Conservation (phyloP, 441 rosid genomes). For the Melianthus villosus region DNA sequence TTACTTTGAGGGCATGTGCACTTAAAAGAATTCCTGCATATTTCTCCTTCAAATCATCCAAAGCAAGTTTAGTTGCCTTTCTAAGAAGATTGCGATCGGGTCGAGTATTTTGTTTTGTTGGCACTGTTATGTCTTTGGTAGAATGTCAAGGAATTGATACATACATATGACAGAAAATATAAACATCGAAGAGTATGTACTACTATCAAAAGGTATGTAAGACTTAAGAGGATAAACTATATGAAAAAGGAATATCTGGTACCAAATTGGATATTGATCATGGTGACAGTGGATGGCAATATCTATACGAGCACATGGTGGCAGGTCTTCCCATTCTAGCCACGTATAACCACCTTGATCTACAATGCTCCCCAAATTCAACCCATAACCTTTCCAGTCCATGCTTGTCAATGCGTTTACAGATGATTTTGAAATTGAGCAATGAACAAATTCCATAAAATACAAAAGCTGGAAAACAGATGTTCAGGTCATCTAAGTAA, state of each 20-base stretch:
- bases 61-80: slow-evolving; percentile 46
- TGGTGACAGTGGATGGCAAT: slow-evolving; percentile 55
- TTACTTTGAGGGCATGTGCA: slow-evolving; percentile 55
- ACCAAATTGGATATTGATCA: slow-evolving; percentile 35
- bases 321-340: slow-evolving; percentile 55
- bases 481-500: background rate
- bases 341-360: slow-evolving; percentile 30
- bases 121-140: slow-evolving; percentile 15
- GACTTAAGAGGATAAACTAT: no score
- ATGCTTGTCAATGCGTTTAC: slow-evolving; percentile 39
- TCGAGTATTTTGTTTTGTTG: slow-evolving; percentile 24
- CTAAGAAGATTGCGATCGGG: slow-evolving; percentile 32
- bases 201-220: no score
- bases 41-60: slow-evolving; percentile 67
- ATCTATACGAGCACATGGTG: slow-evolving; percentile 28
- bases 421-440: slow-evolving; percentile 27
- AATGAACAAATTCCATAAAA: slow-evolving; percentile 50
- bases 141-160: slow-evolving; percentile 26
- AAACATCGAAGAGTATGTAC: no score
- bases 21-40: slow-evolving; percentile 54
- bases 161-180: slow-evolving; percentile 1
- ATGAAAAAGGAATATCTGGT: background rate
- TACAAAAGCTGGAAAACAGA: slow-evolving; percentile 40
- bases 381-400: slow-evolving; percentile 78
- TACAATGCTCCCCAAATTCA: slow-evolving; percentile 26